Conservation (phyloP, 306 rosid species). For the Malus sieversii region DNA sequence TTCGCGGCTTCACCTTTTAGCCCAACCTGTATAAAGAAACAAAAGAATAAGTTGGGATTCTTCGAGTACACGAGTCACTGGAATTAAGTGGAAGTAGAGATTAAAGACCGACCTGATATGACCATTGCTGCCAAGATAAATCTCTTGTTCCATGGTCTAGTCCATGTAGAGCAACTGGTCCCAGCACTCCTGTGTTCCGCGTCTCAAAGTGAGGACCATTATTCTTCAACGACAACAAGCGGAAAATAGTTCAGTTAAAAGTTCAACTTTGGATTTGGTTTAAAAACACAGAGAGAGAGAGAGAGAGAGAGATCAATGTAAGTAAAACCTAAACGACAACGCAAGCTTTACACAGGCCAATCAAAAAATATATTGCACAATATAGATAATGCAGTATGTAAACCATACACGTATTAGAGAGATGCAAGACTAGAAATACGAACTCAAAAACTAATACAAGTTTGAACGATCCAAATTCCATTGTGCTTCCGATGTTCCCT, state of each 20-base stretch:
- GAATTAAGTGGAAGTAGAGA: background rate
- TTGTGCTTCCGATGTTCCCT: too few relatives aligned
- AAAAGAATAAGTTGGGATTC: background rate
- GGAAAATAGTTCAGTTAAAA: conserved; percentile 1
- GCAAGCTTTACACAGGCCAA: too few relatives aligned
- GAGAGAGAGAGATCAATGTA: background rate
- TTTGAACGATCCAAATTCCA: too few relatives aligned
- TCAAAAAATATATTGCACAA: too few relatives aligned
- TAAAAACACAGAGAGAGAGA: too few relatives aligned
- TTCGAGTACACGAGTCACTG: background rate
- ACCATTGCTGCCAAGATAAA: conserved; percentile 77
- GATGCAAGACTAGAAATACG: too few relatives aligned
- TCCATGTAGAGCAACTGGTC: conserved; percentile 65
- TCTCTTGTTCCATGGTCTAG: conserved; percentile 61
- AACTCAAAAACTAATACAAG: too few relatives aligned
- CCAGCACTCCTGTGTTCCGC: conserved; percentile 62
- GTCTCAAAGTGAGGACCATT: conserved; percentile 69
- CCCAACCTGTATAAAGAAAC: conserved; percentile 34
- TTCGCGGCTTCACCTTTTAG: conserved; percentile 37
- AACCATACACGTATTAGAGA: too few relatives aligned
- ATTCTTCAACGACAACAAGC: conserved; percentile 38
- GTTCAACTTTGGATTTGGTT: too few relatives aligned
- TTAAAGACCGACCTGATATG: conserved; percentile 60
- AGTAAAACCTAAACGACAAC: too few relatives aligned
- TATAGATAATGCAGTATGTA: too few relatives aligned